Evolutionary conservation across 257 asterid species (phyloP).

Genomic region (Forsythia viridissima): DNA sequence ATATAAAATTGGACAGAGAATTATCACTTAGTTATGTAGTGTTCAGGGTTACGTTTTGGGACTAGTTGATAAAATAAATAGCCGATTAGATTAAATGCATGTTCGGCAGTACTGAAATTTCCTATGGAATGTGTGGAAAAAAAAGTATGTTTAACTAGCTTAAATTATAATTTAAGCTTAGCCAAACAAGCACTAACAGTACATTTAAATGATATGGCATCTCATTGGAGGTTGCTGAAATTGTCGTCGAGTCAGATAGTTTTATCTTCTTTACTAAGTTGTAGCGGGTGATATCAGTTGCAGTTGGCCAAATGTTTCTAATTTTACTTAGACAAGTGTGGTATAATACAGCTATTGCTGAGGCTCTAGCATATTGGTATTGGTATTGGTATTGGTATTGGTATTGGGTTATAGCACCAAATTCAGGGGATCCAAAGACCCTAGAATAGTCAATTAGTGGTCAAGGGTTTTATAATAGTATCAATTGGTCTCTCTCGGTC

Average conservation of each 20-base stretch:
- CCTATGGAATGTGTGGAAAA: too few species aligned
- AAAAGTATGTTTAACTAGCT: too few species aligned
- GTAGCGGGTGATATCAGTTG: not conserved
- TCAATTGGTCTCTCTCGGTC: not conserved
- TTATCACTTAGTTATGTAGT: not conserved
- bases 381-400: not conserved
- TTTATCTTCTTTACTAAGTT: not conserved
- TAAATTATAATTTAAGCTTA: too few species aligned
- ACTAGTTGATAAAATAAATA: constrained; percentile 3
- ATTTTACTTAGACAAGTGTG: not conserved
- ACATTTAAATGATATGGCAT: not conserved
- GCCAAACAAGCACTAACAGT: too few species aligned
- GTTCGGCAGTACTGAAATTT: too few species aligned
- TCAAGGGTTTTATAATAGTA: not conserved
- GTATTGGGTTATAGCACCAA: not conserved
- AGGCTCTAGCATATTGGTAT: not conserved
- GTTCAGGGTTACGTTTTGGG: not conserved
- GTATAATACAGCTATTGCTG: not conserved
- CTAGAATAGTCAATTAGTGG: constrained; percentile 3
- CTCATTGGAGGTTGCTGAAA: not conserved
- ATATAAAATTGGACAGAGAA: constrained; percentile 3
- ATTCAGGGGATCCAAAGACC: not conserved
- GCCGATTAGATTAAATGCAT: not conserved
- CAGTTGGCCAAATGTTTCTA: not conserved
- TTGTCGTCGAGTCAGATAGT: constrained; percentile 3